Conservation (phyloP, 768 basidiomycete genomes). For the Kwoniella dejecticola region DNA sequence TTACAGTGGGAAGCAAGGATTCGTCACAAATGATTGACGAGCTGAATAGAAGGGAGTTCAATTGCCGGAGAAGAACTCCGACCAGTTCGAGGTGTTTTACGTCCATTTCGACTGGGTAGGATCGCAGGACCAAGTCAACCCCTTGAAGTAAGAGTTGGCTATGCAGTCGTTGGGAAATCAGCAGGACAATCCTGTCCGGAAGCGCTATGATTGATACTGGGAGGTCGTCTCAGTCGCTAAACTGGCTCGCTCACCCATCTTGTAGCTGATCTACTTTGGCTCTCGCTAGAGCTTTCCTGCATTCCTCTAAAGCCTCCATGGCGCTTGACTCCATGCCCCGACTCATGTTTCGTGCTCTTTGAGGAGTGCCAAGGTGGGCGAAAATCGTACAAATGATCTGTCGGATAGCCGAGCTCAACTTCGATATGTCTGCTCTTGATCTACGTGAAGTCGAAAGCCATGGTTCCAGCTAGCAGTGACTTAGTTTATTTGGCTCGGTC, state of each 20-base stretch:
- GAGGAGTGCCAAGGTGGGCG: too few relatives aligned
- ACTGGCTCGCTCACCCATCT: slow-evolving; percentile 8
- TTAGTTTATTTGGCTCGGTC: too few relatives aligned
- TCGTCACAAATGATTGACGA: neutral
- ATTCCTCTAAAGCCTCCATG: slow-evolving; percentile 2
- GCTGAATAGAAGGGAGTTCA: slow-evolving; percentile 2
- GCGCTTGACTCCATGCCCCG: too few relatives aligned
- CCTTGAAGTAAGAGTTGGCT: slow-evolving; percentile 16
- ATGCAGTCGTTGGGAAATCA: neutral
- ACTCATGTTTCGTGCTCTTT: too few relatives aligned
- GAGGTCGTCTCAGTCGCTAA: neutral
- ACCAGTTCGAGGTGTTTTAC: slow-evolving; percentile 32
- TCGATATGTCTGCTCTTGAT: too few relatives aligned
- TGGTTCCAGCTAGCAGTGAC: too few relatives aligned
- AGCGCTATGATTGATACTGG: neutral
- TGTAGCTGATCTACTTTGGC: slow-evolving; percentile 8
- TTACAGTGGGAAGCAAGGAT: neutral
- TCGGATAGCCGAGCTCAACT: too few relatives aligned
- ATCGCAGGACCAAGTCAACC: slow-evolving; percentile 9
- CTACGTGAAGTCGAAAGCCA: too few relatives aligned
- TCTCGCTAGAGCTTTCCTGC: slow-evolving; percentile 21
- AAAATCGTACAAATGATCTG: too few relatives aligned
- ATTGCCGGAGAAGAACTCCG: slow-evolving; percentile 26
- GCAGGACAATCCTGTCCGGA: neutral
- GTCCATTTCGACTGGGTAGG: slow-evolving; percentile 7